phyloP scores from a whole-genome alignment of 139 green algal species.

The Chlamydomonas schloesseri region DNA sequence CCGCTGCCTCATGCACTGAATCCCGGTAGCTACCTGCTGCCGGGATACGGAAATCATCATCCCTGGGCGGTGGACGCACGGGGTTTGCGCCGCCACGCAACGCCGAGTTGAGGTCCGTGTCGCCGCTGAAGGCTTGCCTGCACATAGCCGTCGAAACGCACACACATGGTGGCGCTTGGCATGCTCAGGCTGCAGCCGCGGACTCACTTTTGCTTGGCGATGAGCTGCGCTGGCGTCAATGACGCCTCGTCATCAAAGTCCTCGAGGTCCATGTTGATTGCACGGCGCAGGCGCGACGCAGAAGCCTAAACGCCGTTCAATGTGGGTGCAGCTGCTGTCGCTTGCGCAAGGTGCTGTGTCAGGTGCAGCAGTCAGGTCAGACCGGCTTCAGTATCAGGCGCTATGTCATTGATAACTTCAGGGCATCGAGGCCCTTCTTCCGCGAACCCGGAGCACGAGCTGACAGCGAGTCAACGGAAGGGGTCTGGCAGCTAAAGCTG shows the following conservation, averaged over 20 bases:
- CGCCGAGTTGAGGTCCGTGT: neutral
- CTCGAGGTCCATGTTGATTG: conserved; percentile 31
- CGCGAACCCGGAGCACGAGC: no score
- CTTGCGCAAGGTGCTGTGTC: no score
- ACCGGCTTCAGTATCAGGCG: no score
- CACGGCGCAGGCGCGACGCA: neutral
- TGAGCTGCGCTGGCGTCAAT: neutral
- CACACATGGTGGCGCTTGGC: neutral
- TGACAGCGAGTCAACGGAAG: no score
- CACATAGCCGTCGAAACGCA: neutral
- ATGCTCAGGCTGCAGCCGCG: neutral
- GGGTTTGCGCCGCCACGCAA: neutral
- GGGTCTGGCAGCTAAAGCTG: no score
- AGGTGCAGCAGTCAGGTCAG: no score
- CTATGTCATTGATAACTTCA: no score
- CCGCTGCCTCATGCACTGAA: neutral
- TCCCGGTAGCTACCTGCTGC: neutral
- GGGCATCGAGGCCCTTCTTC: no score
- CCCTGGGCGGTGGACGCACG: neutral
- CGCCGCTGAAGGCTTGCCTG: neutral
- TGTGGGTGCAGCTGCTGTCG: neutral
- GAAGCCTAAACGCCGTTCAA: neutral
- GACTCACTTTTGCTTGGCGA: neutral
- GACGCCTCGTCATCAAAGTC: conserved; percentile 22
- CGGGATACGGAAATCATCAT: neutral